Conservation (phyloP, 306 rosid species). For the Ochetophila trinervis region DNA sequence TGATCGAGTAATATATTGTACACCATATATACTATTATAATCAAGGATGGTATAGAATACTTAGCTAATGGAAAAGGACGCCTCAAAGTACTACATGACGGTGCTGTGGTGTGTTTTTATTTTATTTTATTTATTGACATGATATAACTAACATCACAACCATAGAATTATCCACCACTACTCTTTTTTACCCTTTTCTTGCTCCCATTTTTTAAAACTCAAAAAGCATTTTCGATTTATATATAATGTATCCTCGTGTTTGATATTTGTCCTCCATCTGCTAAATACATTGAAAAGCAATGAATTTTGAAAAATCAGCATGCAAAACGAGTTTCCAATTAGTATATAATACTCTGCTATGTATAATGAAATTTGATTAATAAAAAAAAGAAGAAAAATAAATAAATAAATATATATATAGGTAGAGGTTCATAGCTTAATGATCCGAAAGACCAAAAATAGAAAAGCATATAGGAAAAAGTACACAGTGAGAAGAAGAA, state of each 20-base stretch:
- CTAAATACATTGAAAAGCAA: too few species aligned
- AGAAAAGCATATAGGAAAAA: conserved; percentile 16
- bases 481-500: conserved; percentile 63
- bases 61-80: conserved; percentile 19
- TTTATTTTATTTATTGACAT: not conserved
- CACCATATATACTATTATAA: conserved; percentile 1
- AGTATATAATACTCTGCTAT: too few species aligned
- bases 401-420: not conserved
- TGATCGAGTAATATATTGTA: conserved; percentile 29
- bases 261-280: too few species aligned
- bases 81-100: conserved; percentile 31
- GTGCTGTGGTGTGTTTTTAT: conserved; percentile 16
- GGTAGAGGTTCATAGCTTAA: not conserved
- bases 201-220: not conserved
- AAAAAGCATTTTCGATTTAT: not conserved
- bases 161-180: conserved; percentile 18
- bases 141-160: conserved; percentile 17
- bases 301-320: too few species aligned
- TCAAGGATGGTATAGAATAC: conserved; percentile 20
- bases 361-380: too few species aligned
- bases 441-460: conserved; percentile 17
- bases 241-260: not conserved
- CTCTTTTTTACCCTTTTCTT: conserved; percentile 22
- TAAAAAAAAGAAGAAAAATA: not conserved
- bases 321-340: too few species aligned